Base-by-base conservation (phyloP, 768 basidiomycete genomes). In the Crassisporium funariophilum region DNA sequence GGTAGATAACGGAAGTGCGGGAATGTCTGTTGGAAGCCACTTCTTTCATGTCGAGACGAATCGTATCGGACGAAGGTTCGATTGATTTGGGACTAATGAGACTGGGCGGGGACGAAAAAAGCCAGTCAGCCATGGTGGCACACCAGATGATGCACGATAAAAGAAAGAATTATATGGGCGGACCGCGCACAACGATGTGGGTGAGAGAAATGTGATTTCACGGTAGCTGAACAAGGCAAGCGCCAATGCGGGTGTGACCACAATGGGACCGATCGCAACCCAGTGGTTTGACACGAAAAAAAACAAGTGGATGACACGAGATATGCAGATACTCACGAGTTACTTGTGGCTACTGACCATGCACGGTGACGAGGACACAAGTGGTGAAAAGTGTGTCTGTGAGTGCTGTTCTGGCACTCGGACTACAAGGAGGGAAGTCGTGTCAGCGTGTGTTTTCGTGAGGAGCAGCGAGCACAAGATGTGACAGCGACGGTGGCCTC, bases 11-110 rank as follows among this genome's bases (percentile, higher is more conserved):
- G 53, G 80, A 77, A 59, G 76, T 77, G 64, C 86, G 79, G 53
- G 83, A 76, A 61, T 78, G 75, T 57, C 77, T 80, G 65, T 73
- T 81, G 20, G 79, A 75, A 58, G 81, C 67, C 52, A 79, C 71
- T 73, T 91, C 88, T 76, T 91, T 91, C 90, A 91, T 91, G 69
- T 75, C 74, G 74, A 60, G 62, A 57, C 65, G 60, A 60, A 72
- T 66, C 56, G 72, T 64, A 57, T 70, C 69, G 64, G 70, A 67
- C 57, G 67, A 63, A 57, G 60, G 62, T 67, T 70, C 60, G 69
- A 72, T 72, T 65, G 72, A 70, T 70, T 66, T 62, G 58, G 68
- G 63, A 61, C 76, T 80, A 54, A 58, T 54, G 50, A 55, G 56
- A 49, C 29, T 22, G 39, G 54, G 59, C 52, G 59, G 58, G 57